These are phyloP conservation scores for Botrytis hyacinthi DNA, from an alignment of 2,329 filamentous ascomycete species.

Conservation along the genomic window DNA sequence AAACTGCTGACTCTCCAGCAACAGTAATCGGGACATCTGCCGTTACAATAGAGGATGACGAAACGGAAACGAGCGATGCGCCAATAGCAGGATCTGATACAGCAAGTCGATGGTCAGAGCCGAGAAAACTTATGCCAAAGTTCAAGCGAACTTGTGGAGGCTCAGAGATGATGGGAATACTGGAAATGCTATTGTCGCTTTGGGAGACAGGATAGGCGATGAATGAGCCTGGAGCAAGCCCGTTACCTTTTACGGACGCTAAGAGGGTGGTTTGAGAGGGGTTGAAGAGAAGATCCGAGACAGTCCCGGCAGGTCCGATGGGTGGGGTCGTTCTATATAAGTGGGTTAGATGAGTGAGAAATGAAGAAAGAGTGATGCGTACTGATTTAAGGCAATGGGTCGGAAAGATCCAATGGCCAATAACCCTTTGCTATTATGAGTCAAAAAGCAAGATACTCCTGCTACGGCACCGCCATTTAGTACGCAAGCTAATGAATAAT, in stretches of 20 bases:
- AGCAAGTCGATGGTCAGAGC: slow-evolving; percentile 18
- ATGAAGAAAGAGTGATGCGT: neutral
- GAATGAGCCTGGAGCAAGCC: slow-evolving; percentile 32
- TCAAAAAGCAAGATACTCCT: slow-evolving; percentile 46
- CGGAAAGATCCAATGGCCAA: slow-evolving; percentile 45
- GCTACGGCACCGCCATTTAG: slow-evolving; percentile 45
- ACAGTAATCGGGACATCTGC: slow-evolving; percentile 18
- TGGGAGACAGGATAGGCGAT: slow-evolving; percentile 22
- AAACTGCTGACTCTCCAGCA: slow-evolving; percentile 22
- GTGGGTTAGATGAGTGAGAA: neutral
- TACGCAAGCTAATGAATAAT: slow-evolving; percentile 44
- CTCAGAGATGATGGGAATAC: slow-evolving; percentile 17
- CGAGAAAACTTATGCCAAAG: slow-evolving; percentile 26
- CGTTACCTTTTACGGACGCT: slow-evolving; percentile 59
- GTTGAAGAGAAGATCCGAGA: slow-evolving; percentile 60
- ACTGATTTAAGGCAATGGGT: slow-evolving; percentile 41
- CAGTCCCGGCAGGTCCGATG: slow-evolving; percentile 53
- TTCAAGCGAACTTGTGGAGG: slow-evolving; percentile 22
- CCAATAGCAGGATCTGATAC: slow-evolving; percentile 25
- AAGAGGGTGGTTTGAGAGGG: slow-evolving; percentile 51
- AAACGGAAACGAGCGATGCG: slow-evolving; percentile 24
- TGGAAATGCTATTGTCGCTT: slow-evolving; percentile 16
- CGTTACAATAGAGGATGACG: slow-evolving; percentile 5
- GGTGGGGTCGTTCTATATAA: slow-evolving; percentile 52
- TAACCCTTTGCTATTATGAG: slow-evolving; percentile 42